Evolutionary conservation across 768 basidiomycete genomes (phyloP).

Genomic region (Flagelloscypha sp.): DNA sequence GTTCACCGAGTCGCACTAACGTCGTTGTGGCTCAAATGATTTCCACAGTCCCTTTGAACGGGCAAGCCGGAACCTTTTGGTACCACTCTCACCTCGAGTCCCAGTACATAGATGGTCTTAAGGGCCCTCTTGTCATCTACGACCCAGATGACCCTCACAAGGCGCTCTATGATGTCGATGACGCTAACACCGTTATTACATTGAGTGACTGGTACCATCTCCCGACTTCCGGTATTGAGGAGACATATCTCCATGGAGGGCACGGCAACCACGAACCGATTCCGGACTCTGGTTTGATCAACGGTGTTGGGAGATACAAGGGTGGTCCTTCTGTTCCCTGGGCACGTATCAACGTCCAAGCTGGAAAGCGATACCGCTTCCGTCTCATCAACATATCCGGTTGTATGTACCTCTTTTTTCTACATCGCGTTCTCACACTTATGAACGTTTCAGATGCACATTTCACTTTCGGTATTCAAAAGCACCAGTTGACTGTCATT

Average conservation of each 20-base stretch:
- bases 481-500: constrained; percentile 21
- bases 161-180: constrained; percentile 32
- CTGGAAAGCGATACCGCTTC: constrained; percentile 31
- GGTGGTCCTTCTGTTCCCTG: constrained; percentile 24
- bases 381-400: constrained; percentile 33
- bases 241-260: constrained; percentile 8
- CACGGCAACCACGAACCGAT: constrained; percentile 12
- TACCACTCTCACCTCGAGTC: constrained; percentile 39
- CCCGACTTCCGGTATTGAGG: constrained; percentile 29
- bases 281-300: constrained; percentile 37
- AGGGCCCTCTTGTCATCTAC: constrained; percentile 22
- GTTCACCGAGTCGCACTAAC: constrained; percentile 25
- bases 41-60: constrained; percentile 12
- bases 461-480: too few species aligned
- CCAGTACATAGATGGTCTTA: constrained; percentile 43
- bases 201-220: constrained; percentile 18
- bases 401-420: constrained; percentile 16
- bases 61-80: constrained; percentile 29
- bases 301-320: constrained; percentile 29
- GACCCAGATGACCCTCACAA: constrained; percentile 30
- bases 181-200: constrained; percentile 29
- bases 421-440: too few species aligned
- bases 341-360: constrained; percentile 25
- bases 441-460: too few species aligned
- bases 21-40: constrained; percentile 15